These are phyloP conservation scores for Saccharomyces hybrid DNA, from an alignment of 1,139 yeast genomes.

Conservation along the genomic window DNA sequence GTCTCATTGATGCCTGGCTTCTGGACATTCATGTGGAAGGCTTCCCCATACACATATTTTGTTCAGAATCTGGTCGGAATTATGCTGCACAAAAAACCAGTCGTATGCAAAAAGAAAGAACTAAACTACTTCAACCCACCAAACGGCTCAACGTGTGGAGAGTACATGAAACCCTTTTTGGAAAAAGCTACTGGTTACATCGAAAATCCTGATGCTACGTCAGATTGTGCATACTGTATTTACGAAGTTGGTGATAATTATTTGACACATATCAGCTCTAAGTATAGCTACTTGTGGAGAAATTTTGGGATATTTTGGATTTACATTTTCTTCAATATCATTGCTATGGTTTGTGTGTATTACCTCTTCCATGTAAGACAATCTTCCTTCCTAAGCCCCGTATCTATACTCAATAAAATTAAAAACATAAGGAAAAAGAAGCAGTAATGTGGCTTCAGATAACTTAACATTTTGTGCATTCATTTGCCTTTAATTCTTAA, in stretches of 20 bases:
- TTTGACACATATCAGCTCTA: constrained; percentile 39
- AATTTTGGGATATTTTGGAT: constrained; percentile 55
- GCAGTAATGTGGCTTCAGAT: background rate
- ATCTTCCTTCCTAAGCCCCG: constrained; percentile 6
- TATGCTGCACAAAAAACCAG: constrained; percentile 47
- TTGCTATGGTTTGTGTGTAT: constrained; percentile 39
- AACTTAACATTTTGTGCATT: background rate
- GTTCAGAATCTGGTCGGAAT: constrained; percentile 50
- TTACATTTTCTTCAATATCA: constrained; percentile 47
- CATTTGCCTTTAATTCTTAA: background rate
- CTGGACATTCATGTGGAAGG: constrained; percentile 68
- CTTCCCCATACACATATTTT: constrained; percentile 62
- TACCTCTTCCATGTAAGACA: constrained; percentile 32
- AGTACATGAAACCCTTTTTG: constrained; percentile 38
- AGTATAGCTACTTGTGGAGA: constrained; percentile 51
- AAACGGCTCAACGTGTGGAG: constrained; percentile 49
- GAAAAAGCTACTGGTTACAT: constrained; percentile 42
- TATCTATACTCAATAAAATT: constrained; percentile 4
- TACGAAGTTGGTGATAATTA: constrained; percentile 48
- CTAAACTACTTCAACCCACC: constrained; percentile 49
- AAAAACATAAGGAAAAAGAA: constrained; percentile 4
- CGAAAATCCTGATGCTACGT: constrained; percentile 43
- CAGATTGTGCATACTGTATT: constrained; percentile 52
- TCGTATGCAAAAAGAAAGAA: constrained; percentile 47
- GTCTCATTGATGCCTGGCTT: constrained; percentile 53